These are phyloP conservation scores for Nakazawaea holstii DNA, from an alignment of 805 yeast genomes.

Conservation along the genomic window DNA sequence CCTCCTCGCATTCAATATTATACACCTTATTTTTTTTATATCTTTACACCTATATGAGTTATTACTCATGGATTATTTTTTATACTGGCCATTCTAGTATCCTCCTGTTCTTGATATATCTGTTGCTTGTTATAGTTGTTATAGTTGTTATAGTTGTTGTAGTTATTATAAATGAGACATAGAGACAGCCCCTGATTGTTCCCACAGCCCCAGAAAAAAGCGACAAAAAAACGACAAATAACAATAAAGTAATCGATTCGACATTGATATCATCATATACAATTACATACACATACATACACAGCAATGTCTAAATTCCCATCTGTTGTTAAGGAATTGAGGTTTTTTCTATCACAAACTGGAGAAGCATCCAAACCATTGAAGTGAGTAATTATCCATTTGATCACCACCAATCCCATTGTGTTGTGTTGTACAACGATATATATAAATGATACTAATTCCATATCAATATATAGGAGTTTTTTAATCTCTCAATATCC, in stretches of 20 bases:
- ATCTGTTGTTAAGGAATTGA: conserved; percentile 65
- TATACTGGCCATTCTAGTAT: too few relatives aligned
- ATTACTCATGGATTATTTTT: too few relatives aligned
- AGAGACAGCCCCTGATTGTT: too few relatives aligned
- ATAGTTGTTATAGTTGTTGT: too few relatives aligned
- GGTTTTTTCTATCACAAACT: conserved; percentile 79
- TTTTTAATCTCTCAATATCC: conserved; percentile 63
- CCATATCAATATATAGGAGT: conserved; percentile 33
- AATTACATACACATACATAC: background rate
- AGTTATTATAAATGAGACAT: too few relatives aligned
- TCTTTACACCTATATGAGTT: background rate
- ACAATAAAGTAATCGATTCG: background rate
- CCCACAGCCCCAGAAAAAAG: background rate
- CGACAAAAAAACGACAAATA: too few relatives aligned
- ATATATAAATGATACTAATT: too few relatives aligned
- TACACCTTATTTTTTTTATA: background rate
- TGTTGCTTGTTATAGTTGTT: too few relatives aligned
- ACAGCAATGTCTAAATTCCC: conserved; percentile 24
- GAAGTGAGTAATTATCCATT: conserved; percentile 29
- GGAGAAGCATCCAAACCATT: conserved; percentile 65
- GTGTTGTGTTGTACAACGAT: too few relatives aligned
- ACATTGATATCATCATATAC: background rate
- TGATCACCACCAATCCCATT: background rate
- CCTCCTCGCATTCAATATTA: conserved; percentile 12
- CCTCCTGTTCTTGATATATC: too few relatives aligned